phyloP scores from a whole-genome alignment of 2,329 filamentous ascomycete genomes.

The Cladorrhinum sp. region DNA sequence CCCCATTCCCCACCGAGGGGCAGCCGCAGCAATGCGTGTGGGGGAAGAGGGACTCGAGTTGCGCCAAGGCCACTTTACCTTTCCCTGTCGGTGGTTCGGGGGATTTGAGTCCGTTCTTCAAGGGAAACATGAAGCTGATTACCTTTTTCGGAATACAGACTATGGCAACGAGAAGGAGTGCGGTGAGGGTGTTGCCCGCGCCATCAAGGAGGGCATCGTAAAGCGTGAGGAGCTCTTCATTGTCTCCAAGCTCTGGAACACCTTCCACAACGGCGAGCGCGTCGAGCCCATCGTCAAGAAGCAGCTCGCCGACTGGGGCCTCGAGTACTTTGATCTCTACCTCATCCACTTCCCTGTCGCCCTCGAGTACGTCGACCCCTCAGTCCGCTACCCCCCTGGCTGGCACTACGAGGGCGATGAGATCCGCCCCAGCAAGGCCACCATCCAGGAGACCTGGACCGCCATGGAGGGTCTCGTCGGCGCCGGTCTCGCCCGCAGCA shows the following conservation, averaged over 20 bases:
- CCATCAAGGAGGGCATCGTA: slow-evolving; percentile 76
- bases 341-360: slow-evolving; percentile 87
- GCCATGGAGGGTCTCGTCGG: slow-evolving; percentile 75
- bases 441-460: slow-evolving; percentile 77
- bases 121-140: slow-evolving; percentile 10
- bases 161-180: slow-evolving; percentile 81
- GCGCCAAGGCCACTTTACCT: slow-evolving; percentile 10
- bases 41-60: slow-evolving; percentile 14
- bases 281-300: slow-evolving; percentile 73
- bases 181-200: slow-evolving; percentile 72
- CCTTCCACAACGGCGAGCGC: slow-evolving; percentile 77
- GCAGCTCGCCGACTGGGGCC: slow-evolving; percentile 76
- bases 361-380: slow-evolving; percentile 79
- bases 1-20: slow-evolving; percentile 20
- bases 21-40: background rate
- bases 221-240: slow-evolving; percentile 88
- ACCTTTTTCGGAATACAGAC: slow-evolving; percentile 46
- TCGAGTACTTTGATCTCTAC: slow-evolving; percentile 90
- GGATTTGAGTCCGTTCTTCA: slow-evolving; percentile 5
- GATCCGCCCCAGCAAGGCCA: slow-evolving; percentile 63
- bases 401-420: slow-evolving; percentile 67
- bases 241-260: slow-evolving; percentile 90
- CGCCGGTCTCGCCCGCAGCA: slow-evolving; percentile 65
- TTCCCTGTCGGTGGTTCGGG: slow-evolving; percentile 19
- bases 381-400: slow-evolving; percentile 74